Base-by-base conservation (phyloP, 2,329 filamentous ascomycete genomes). In the Acarospora socialis region DNA sequence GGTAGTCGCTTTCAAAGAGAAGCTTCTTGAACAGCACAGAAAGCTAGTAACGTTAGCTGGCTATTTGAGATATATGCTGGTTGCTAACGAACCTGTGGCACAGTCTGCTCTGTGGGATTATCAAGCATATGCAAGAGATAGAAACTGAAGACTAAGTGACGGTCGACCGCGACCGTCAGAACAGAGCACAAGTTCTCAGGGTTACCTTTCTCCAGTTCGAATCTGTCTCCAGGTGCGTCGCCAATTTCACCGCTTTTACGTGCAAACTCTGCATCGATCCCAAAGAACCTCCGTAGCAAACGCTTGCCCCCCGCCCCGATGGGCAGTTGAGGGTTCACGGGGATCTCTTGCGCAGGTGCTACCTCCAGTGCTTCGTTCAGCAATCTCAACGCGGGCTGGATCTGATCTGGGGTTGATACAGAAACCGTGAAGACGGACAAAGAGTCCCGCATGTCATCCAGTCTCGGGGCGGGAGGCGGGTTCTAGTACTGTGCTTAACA, bases 41-140 rank as follows among this genome's bases (percentile, higher is more conserved):
- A 6, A 25, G 23, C 23, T 25, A 10, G 3, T 13, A 3, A n/a
- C n/a, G n/a, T n/a, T n/a, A n/a, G n/a, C n/a, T n/a, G n/a, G n/a
- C n/a, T n/a, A n/a, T n/a, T n/a, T n/a, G n/a, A n/a, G n/a, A n/a
- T n/a, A n/a, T n/a, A n/a, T n/a, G n/a, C n/a, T n/a, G n/a, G n/a
- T n/a, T n/a, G n/a, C n/a, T n/a, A n/a, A n/a, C 23, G 12, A n/a
- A 25, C 23, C 23, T 25, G 12, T 7, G 12, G 12, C 8, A 25
- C 23, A 6, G 23, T 25, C 16, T 12, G 12, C 3, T 4, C 23
- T 10, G 12, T 15, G 12, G 8, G 4, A 7, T 10, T 7, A n/a
- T 25, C 12, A n/a, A 25, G 23, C 23, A 25, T 25, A 25, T 25
- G 23, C 7, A 25, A 15, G 12, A 25, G 12, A 25, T 25, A 25